Conservation (phyloP, 192 early-diverging fungal genomes). For the Umbelopsis ramanniana region DNA sequence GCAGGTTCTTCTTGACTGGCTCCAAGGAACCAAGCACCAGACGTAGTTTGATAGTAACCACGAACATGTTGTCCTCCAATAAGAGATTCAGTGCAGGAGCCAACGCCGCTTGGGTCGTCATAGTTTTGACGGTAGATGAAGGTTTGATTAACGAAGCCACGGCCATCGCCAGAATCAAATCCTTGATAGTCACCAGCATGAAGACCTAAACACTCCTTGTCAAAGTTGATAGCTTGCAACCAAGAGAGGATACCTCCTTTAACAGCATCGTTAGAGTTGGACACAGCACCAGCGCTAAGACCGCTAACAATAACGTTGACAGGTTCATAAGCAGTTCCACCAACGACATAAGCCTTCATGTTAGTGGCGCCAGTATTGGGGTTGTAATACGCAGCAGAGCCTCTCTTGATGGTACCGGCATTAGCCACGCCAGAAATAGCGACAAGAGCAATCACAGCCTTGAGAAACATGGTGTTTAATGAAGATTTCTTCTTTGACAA, state of each 20-base stretch:
- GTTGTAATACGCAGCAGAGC: constrained; percentile 21
- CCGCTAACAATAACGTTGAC: constrained; percentile 25
- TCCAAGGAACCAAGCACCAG: constrained; percentile 24
- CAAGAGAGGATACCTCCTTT: constrained; percentile 21
- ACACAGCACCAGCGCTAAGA: constrained; percentile 1
- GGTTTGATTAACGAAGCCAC: constrained; percentile 15
- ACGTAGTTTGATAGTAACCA: constrained; percentile 18
- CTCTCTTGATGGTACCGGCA: constrained; percentile 23
- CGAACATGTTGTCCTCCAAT: constrained; percentile 24
- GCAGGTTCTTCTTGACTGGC: constrained; percentile 22
- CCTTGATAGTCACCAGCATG: constrained; percentile 22
- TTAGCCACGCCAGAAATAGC: neutral
- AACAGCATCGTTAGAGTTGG: constrained; percentile 12
- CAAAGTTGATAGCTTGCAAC: constrained; percentile 27
- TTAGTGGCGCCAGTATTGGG: constrained; percentile 22
- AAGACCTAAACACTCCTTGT: constrained; percentile 17
- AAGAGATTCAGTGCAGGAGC: constrained; percentile 23
- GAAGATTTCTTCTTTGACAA: neutral
- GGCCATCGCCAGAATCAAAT: constrained; percentile 20
- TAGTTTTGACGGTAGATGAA: constrained; percentile 24
- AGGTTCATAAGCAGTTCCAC: constrained; percentile 6
- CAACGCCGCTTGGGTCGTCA: constrained; percentile 19
- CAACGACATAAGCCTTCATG: constrained; percentile 18
- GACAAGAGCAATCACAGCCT: neutral
- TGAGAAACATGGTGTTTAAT: neutral